phyloP scores from a whole-genome alignment of 148 eudicot genomes.

The Cornus kousa region DNA sequence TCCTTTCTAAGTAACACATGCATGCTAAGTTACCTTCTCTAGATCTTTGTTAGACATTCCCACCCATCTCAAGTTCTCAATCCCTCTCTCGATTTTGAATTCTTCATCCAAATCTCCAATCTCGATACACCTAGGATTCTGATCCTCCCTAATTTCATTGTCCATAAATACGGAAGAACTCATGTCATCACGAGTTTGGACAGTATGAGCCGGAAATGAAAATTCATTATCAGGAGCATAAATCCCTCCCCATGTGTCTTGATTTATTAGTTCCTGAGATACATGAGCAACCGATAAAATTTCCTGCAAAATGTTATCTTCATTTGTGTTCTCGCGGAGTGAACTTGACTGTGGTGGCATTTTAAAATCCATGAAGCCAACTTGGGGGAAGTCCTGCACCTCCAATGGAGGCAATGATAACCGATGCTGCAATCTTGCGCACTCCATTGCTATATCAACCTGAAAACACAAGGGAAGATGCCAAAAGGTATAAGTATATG shows the following conservation, averaged over 20 bases:
- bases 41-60: slow-evolving; percentile 52
- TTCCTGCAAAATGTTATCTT: slow-evolving; percentile 50
- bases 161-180: slow-evolving; percentile 35
- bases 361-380: slow-evolving; percentile 25
- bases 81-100: slow-evolving; percentile 41
- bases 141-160: slow-evolving; percentile 23
- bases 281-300: slow-evolving; percentile 78
- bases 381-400: slow-evolving; percentile 54
- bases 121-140: slow-evolving; percentile 24
- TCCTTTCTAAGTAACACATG: too few relatives aligned
- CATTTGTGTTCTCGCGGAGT: slow-evolving; percentile 17
- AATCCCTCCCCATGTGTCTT: slow-evolving; percentile 33
- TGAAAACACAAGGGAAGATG: slow-evolving; percentile 6
- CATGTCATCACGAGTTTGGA: slow-evolving; percentile 5
- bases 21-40: slow-evolving; percentile 41
- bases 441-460: slow-evolving; percentile 88
- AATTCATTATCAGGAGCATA: slow-evolving; percentile 35
- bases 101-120: slow-evolving; percentile 35
- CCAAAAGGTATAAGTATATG: too few relatives aligned
- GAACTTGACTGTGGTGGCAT: slow-evolving; percentile 37
- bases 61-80: slow-evolving; percentile 68
- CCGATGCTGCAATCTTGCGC: slow-evolving; percentile 79
- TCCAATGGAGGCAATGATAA: slow-evolving; percentile 77
- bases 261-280: slow-evolving; percentile 40
- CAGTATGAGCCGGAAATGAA: slow-evolving; percentile 24